Evolutionary conservation across 1,139 yeast genomes (phyloP).

Genomic region (Insectozyma bohioensis): DNA sequence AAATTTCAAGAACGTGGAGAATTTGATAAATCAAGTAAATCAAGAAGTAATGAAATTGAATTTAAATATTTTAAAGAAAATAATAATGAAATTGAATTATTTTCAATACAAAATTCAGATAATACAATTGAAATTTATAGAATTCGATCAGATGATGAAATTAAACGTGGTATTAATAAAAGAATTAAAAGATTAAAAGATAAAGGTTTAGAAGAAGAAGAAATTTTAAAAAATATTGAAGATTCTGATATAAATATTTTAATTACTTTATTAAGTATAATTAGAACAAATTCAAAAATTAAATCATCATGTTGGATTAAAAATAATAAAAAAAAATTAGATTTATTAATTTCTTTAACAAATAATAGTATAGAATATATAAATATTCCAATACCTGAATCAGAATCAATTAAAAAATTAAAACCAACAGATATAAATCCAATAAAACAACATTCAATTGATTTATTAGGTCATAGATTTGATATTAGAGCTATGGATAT

Average conservation of each 20-base stretch:
- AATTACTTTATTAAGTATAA: slow-evolving; percentile 61
- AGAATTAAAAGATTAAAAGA: slow-evolving; percentile 79
- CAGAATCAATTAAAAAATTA: slow-evolving; percentile 40
- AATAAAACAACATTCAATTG: slow-evolving; percentile 55
- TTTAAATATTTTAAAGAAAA: slow-evolving; percentile 40
- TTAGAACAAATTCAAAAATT: slow-evolving; percentile 58
- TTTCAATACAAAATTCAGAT: slow-evolving; percentile 76
- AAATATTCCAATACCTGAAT: slow-evolving; percentile 49
- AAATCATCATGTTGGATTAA: slow-evolving; percentile 58
- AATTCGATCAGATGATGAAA: slow-evolving; percentile 74
- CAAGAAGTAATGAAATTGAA: slow-evolving; percentile 64
- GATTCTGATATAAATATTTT: slow-evolving; percentile 59
- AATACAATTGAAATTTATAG: slow-evolving; percentile 81
- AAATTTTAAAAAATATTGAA: slow-evolving; percentile 52
- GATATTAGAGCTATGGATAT: slow-evolving; percentile 85
- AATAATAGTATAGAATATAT: slow-evolving; percentile 78
- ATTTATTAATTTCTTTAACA: slow-evolving; percentile 61
- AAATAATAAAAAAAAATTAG: slow-evolving; percentile 43
- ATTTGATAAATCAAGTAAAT: slow-evolving; percentile 75
- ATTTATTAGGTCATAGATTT: slow-evolving; percentile 81
- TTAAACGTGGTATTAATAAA: slow-evolving; percentile 72
- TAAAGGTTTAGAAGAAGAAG: slow-evolving; percentile 63
- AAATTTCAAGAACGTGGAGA: slow-evolving; percentile 64
- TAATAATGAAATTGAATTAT: slow-evolving; percentile 36
- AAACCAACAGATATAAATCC: slow-evolving; percentile 36